Base-by-base conservation (phyloP, 208 protist genomes). In the Acanthamoeba healyi region DNA sequence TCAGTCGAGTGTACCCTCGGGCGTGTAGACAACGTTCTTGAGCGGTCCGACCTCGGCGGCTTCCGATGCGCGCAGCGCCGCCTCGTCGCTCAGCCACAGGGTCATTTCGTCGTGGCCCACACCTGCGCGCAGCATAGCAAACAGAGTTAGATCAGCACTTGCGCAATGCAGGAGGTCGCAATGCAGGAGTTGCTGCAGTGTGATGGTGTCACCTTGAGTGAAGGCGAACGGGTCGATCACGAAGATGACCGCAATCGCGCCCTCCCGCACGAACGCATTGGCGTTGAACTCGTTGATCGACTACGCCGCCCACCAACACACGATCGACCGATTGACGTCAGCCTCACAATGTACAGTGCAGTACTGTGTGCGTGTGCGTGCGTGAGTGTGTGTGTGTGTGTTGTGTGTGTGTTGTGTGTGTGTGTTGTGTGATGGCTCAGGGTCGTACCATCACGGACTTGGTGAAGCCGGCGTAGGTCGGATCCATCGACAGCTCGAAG, bases 1-100 rank as follows among this genome's bases (percentile, higher is more conserved):
- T n/a, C n/a, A n/a, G 34, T 36, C 5, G 63, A 12, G 14, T 17
- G 63, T 40, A 42, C 67, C 67, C 24, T 77, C 67, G 67, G 67
- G 67, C 29, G 67, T 77, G 67, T 77, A 77, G 34, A 77, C 67
- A 15, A 77, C 44, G 67, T 77, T 77, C 38, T 77, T 77, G 34
- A 42, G 67, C 38, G 67, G 36, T 2, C 67, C 67, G 15, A 77
- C 67, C 1, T 77, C 19, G 34, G 67, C 67, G 0, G 67, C 1
- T 15, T 77, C 67, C 0, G n/a, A 36, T 3, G 19, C 67, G 38
- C 67, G 67, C 0, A 77, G 38, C 32, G 38, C 7, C 6, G 67
- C 67, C 38, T 77, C 67, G 10, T 77, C 67, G 67, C 34, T 77
- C 32, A 77, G 38, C 67, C 67, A 77, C 32, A n/a, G 15, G 67